Evolutionary conservation across 306 rosid genomes (phyloP), one percentile per base, ranked within the genome.

Genomic region (Lithocarpus polystachyus): DNA sequence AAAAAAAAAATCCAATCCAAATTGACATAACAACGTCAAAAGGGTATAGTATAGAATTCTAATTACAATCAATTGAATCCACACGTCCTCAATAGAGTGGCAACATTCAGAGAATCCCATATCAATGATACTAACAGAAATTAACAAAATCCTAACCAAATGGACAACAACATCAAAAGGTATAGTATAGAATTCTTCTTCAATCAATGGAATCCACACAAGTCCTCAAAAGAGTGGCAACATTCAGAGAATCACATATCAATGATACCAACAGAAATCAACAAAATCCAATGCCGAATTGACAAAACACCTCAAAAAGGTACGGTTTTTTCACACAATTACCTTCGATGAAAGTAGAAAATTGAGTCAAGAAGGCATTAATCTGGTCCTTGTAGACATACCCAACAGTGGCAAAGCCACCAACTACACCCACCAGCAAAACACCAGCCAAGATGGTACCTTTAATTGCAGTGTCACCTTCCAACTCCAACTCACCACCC

Each of bases 361-460:
- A 78, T 26, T 91, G 87, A 78, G 51, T 91, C 86, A 96, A 83
- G 82, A 89, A 93, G 26, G 90, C 76, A 56, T 89, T 96, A 67
- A 96, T 85, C 53, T 87, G 94, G 3, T 96, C 98, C 89, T 61
- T 89, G 74, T 91, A 96, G 45, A 96, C 33, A 77, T 89, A 93
- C 1, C 99, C 97, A 80, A 88, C 94, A 13, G 91, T 65, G 24
- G 86, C 93, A 65, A 91, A 89, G 18, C 98, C 97, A n/a, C 99
- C 98, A 54, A 96, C 91, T 31, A 87, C 1, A n/a, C 94, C 94
- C 20, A 96, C 75, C 56, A 93, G 83, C 28, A 96, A 73, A 5
- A 93, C 31, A 28, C 97, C 99, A 31, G 94, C 98, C 82, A 96
- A 81, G 71, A 96, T 51, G 23, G 99, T 85, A 23, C 99, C 99